A percentile compares a stretch with the other conserved stretches of the same genome.
phyloP scores from a whole-genome alignment of 2,329 filamentous ascomycete species.

The Rhynchosporium graminicola region DNA sequence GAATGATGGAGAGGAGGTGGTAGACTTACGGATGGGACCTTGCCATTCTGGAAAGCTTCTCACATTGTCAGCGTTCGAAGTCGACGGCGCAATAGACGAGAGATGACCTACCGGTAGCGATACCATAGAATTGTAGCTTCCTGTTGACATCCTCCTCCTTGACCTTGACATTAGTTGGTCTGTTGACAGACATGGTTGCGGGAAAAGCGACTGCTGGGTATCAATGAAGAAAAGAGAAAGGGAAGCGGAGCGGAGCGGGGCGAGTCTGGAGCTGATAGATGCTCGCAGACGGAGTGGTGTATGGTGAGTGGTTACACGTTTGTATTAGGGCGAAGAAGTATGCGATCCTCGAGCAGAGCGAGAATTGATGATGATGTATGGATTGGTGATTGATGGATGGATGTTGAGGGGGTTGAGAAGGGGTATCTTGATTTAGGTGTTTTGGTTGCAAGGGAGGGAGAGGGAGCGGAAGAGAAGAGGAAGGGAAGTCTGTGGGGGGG shows the following conservation, averaged over 20 bases:
- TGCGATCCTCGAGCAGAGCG: neutral
- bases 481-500: constrained; percentile 10
- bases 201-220: constrained; percentile 25
- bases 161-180: constrained; percentile 34
- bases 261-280: constrained; percentile 10
- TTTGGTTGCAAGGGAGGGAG: neutral
- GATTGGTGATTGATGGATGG: constrained; percentile 7
- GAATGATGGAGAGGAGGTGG: constrained; percentile 12
- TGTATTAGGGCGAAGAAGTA: neutral
- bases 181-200: constrained; percentile 36
- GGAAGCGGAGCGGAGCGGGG: neutral
- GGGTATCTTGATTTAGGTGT: constrained; percentile 9
- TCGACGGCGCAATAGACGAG: neutral
- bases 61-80: constrained; percentile 14
- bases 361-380: neutral
- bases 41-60: constrained; percentile 81
- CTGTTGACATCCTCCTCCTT: constrained; percentile 69
- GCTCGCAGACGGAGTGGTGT: constrained; percentile 2
- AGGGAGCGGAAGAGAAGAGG: constrained; percentile 5
- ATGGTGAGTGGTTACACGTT: neutral
- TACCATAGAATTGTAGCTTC: constrained; percentile 95
- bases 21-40: constrained; percentile 68
- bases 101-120: constrained; percentile 60
- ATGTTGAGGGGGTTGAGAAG: neutral
- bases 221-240: constrained; percentile 26